phyloP scores from a whole-genome alignment of 257 asterid species.

The Linaria vulgaris region DNA sequence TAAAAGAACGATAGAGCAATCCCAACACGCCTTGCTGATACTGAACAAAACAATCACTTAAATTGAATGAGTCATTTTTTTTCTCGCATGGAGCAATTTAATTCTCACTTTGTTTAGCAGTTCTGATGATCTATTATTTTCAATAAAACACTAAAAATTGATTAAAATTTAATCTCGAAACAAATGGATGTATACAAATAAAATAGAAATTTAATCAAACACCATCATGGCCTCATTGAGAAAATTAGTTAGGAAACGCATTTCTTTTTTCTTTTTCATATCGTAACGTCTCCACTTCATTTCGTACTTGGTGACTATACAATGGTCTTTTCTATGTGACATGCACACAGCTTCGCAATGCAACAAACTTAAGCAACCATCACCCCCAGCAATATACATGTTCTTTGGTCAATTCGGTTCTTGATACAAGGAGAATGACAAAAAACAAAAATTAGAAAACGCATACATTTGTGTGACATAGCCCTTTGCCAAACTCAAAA shows the following conservation, averaged over 20 bases:
- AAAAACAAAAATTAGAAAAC: not conserved
- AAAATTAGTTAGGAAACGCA: no score
- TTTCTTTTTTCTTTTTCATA: no score
- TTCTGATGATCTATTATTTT: not conserved
- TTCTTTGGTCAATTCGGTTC: not conserved
- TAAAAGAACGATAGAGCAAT: not conserved
- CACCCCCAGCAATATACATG: no score
- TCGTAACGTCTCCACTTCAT: no score
- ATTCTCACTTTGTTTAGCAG: not conserved
- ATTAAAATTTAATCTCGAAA: no score
- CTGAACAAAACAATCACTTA: not conserved
- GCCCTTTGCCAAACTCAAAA: constrained; percentile 2
- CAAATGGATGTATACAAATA: no score
- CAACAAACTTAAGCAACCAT: no score
- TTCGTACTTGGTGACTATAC: no score
- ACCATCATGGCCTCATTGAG: no score
- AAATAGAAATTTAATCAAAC: no score
- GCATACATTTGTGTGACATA: not conserved
- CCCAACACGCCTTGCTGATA: not conserved
- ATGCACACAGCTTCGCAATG: no score
- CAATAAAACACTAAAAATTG: not conserved
- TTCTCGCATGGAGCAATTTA: not conserved
- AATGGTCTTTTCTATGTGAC: no score
- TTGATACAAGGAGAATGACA: not conserved
- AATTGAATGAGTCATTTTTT: not conserved